phyloP scores from a whole-genome alignment of 2,329 filamentous ascomycete genomes.

The Curvularia sp. region DNA sequence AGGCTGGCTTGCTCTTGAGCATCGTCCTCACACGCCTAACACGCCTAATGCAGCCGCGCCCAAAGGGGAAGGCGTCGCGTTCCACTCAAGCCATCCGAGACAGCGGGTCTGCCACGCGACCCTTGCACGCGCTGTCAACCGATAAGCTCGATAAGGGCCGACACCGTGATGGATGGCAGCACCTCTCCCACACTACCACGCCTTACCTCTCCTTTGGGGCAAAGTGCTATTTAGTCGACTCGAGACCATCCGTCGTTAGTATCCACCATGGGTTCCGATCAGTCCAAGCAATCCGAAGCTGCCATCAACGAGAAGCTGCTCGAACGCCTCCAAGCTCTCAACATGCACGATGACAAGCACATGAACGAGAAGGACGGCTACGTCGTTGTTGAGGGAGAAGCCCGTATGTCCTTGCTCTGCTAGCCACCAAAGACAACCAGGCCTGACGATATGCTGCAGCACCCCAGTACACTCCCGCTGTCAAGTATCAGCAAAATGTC shows the following conservation, averaged over 20 bases:
- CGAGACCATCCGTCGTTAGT: neutral
- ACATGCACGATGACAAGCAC: conserved; percentile 53
- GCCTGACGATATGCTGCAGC: conserved; percentile 21
- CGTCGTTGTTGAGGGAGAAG: conserved; percentile 59
- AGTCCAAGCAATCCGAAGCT: conserved; percentile 47
- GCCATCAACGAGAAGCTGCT: conserved; percentile 51
- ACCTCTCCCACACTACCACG: conserved; percentile 12
- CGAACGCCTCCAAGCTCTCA: conserved; percentile 55
- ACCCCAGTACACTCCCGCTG: conserved; percentile 36
- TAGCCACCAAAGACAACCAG: neutral
- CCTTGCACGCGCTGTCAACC: conserved; percentile 23
- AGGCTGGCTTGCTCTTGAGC: neutral
- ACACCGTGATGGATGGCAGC: conserved; percentile 24
- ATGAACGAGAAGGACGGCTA: conserved; percentile 61
- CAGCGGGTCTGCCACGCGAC: conserved; percentile 25
- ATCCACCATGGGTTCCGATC: conserved; percentile 44
- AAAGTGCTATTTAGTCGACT: conserved; percentile 1
- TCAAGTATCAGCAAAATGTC: conserved; percentile 51
- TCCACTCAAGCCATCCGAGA: conserved; percentile 17
- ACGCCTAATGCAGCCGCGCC: conserved; percentile 1
- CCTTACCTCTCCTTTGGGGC: conserved; percentile 1
- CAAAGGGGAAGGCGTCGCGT: conserved; percentile 5
- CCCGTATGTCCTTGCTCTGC: conserved; percentile 36
- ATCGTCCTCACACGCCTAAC: no score
- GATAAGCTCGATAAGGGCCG: conserved; percentile 31